phyloP scores from a whole-genome alignment of 2,329 filamentous ascomycete species.

The Colletotrichum sp. region DNA sequence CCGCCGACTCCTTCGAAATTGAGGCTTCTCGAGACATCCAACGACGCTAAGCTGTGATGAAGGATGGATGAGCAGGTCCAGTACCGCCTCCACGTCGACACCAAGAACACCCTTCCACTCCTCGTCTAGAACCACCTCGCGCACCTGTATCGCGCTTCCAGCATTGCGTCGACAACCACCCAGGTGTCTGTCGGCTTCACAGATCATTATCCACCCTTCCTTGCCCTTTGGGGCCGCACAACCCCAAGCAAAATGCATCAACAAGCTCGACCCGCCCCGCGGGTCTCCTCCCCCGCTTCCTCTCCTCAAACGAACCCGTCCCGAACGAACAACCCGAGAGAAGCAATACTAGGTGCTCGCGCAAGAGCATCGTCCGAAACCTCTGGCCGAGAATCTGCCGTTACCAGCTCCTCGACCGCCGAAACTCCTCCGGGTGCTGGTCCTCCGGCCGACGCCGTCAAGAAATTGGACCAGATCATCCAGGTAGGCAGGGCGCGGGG shows the following conservation, averaged over 20 bases:
- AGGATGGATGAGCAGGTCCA: slow-evolving; percentile 23
- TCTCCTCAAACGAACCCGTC: slow-evolving; percentile 75
- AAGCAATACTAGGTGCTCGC: slow-evolving; percentile 50
- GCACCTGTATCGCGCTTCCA: neutral
- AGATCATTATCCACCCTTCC: neutral
- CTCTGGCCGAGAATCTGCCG: slow-evolving; percentile 38
- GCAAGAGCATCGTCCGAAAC: slow-evolving; percentile 49
- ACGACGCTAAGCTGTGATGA: slow-evolving; percentile 4
- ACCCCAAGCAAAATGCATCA: slow-evolving; percentile 74
- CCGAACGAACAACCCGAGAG: slow-evolving; percentile 77
- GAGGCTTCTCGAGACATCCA: neutral
- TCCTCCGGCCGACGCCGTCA: slow-evolving; percentile 69
- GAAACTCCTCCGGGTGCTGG: slow-evolving; percentile 46
- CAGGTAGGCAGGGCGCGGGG: slow-evolving; percentile 63
- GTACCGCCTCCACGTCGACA: slow-evolving; percentile 14
- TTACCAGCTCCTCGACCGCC: slow-evolving; percentile 52
- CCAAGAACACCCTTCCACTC: neutral
- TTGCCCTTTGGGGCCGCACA: neutral
- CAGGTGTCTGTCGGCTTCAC: neutral
- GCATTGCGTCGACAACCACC: neutral
- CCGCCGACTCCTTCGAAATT: neutral
- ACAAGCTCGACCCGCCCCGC: slow-evolving; percentile 77
- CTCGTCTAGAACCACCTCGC: neutral
- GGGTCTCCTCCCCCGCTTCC: slow-evolving; percentile 74
- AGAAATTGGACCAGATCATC: slow-evolving; percentile 91